Evolutionary conservation across 1,139 yeast genomes (phyloP).

Genomic region (Yamadazyma sp.): DNA sequence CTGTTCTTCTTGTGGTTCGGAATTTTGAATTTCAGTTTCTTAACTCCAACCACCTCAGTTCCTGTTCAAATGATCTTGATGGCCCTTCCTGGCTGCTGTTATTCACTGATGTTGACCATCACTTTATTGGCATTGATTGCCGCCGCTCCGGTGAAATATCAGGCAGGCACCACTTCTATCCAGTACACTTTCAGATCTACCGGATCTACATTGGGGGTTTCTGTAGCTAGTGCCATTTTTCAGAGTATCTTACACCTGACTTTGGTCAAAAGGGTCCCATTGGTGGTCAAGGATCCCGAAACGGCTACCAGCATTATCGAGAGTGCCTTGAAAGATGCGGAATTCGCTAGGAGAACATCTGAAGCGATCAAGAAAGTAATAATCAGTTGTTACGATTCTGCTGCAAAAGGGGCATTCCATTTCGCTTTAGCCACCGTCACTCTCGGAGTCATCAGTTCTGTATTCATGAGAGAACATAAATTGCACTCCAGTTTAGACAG

Average conservation of each 20-base stretch:
- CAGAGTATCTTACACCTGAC: slow-evolving; percentile 32
- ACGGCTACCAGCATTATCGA: slow-evolving; percentile 45
- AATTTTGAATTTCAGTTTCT: slow-evolving; percentile 31
- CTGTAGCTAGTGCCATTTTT: slow-evolving; percentile 67
- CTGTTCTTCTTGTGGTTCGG: slow-evolving; percentile 52
- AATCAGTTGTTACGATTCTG: slow-evolving; percentile 46
- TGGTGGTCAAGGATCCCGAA: slow-evolving; percentile 27
- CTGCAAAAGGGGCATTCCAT: slow-evolving; percentile 53
- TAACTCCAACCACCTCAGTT: slow-evolving; percentile 44
- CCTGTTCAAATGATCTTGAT: slow-evolving; percentile 33
- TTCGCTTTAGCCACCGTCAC: slow-evolving; percentile 42
- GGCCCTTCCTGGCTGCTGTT: slow-evolving; percentile 56
- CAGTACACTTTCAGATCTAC: slow-evolving; percentile 75
- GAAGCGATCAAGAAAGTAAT: slow-evolving; percentile 45
- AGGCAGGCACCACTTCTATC: slow-evolving; percentile 74
- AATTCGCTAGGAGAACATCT: slow-evolving; percentile 55
- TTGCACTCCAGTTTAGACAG: slow-evolving; percentile 40
- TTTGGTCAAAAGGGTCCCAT: slow-evolving; percentile 21
- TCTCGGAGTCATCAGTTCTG: slow-evolving; percentile 37
- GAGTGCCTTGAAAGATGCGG: slow-evolving; percentile 56
- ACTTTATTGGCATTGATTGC: slow-evolving; percentile 69
- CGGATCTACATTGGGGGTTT: slow-evolving; percentile 72
- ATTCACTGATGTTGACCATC: slow-evolving; percentile 62
- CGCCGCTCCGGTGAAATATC: slow-evolving; percentile 57
- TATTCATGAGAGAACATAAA: slow-evolving; percentile 45